Evolutionary conservation across 2,329 filamentous ascomycete species (phyloP).

Genomic region (Sclerotinia subarctica): DNA sequence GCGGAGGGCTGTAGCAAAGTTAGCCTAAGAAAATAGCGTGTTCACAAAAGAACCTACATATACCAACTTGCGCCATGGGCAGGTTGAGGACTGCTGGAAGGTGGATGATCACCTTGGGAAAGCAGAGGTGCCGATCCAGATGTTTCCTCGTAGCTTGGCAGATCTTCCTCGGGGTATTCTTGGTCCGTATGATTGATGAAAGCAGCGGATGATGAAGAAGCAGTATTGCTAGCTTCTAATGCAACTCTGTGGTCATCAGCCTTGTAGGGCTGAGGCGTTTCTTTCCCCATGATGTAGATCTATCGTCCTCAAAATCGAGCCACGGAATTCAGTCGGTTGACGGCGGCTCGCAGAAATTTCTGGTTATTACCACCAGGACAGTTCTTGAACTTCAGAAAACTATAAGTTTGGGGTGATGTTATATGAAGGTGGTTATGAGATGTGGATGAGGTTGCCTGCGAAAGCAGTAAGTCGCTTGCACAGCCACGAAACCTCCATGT

Average conservation of each 20-base stretch:
- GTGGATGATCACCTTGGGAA: background rate
- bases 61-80: slow-evolving; percentile 7
- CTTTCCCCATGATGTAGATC: slow-evolving; percentile 15
- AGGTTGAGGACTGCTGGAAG: background rate
- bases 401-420: background rate
- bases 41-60: background rate
- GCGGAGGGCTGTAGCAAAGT: slow-evolving; percentile 22
- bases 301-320: background rate
- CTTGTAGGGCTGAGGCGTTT: slow-evolving; percentile 11
- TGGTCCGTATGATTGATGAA: slow-evolving; percentile 25
- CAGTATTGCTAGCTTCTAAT: slow-evolving; percentile 9
- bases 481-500: background rate
- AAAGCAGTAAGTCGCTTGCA: background rate
- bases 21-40: background rate
- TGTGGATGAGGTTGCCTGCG: background rate
- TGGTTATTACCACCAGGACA: too few relatives aligned
- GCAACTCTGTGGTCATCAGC: background rate
- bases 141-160: slow-evolving; percentile 28
- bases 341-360: background rate
- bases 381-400: background rate
- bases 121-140: slow-evolving; percentile 16
- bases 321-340: background rate
- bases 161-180: slow-evolving; percentile 29
- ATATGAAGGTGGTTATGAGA: background rate
- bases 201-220: slow-evolving; percentile 30